Percentiles rank a stretch among this genome's conserved stretches.
Evolutionary conservation across 148 eudicot genomes (phyloP).

Genomic region (Rhododendron mucronatum): DNA sequence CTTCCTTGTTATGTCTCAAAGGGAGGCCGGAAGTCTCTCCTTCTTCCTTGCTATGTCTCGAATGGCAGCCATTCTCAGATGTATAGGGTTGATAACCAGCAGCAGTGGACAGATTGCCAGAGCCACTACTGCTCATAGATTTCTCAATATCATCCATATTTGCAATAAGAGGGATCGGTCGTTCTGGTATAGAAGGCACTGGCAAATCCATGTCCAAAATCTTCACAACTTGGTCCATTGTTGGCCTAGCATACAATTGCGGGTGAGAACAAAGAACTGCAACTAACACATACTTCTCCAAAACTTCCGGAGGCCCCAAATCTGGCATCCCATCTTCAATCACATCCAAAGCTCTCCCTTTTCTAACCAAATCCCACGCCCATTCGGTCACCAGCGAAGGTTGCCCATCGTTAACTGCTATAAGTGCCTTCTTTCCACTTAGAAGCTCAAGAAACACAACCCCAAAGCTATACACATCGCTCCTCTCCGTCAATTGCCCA

Average conservation of each 20-base stretch:
- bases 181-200: conserved; percentile 67
- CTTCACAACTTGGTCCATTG: conserved; percentile 90
- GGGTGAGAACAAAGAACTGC: conserved; percentile 91
- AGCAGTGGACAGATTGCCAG: conserved; percentile 53
- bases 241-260: conserved; percentile 82
- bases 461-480: conserved; percentile 88
- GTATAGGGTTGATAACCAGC: conserved; percentile 53
- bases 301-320: conserved; percentile 46
- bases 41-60: conserved; percentile 13
- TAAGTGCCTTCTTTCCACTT: conserved; percentile 78
- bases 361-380: conserved; percentile 80
- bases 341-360: conserved; percentile 62
- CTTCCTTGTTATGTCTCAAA: conserved; percentile 16
- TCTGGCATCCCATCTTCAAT: conserved; percentile 59
- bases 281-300: conserved; percentile 77
- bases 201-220: conserved; percentile 66
- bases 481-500: conserved; percentile 84
- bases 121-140: conserved; percentile 61
- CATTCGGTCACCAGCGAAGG: conserved; percentile 66
- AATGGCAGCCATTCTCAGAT: conserved; percentile 22
- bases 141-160: conserved; percentile 64
- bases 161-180: conserved; percentile 64
- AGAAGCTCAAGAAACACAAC: conserved; percentile 76
- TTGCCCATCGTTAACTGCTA: conserved; percentile 48
- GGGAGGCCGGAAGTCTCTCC: conserved; percentile 17